Evolutionary conservation across 202 grass and related monocot genomes (phyloP), one percentile per base, ranked within the genome.

Genomic region (Cymbopogon flexuosus): DNA sequence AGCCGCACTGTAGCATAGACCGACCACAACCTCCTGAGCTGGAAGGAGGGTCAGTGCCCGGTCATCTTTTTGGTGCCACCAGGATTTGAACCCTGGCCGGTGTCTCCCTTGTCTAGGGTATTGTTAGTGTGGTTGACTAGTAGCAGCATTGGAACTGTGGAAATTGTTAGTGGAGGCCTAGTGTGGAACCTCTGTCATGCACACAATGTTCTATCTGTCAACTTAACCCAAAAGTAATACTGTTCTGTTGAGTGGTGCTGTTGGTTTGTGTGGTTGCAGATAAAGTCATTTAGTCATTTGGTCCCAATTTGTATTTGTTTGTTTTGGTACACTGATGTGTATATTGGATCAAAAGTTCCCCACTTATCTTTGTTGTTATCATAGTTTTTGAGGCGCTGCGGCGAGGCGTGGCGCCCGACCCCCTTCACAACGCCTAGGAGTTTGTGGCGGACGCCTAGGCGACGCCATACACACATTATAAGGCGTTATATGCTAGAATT

Each of bases 261-360:
- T 62, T 49, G 7, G 18, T n/a, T 70, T 71, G 3, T 81, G 5
- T 81, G 39, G n/a, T 73, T 57, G 46, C 56, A 73, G 35, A 58
- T 33, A 9, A 39, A 78, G 5, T 45, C 79, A 36, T 22, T 72
- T 77, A 8, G 18, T 43, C 10, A 43, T 46, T 46, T 46, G 12
- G 0, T 72, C 65, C 76, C 70, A 42, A 15, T 79, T 41, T 73
- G 49, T 22, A 8, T 23, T 35, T 84, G 33, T 30, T 61, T 24
- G 10, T 57, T 65, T 71, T 41, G 10, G 37, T 49, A 37, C 4
- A 75, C 27, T 46, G 27, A 9, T 30, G 16, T 76, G 18, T 33
- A 60, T 85, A 35, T 65, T 34, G 65, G 10, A 34, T 34, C 27
- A 27, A 27, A 27, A 27, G 27, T 27, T 27, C 27, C 27, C 27